Evolutionary conservation across 2,329 filamentous ascomycete species (phyloP), one percentile per base, ranked within the genome.

Genomic region (Colletotrichum eleusines): DNA sequence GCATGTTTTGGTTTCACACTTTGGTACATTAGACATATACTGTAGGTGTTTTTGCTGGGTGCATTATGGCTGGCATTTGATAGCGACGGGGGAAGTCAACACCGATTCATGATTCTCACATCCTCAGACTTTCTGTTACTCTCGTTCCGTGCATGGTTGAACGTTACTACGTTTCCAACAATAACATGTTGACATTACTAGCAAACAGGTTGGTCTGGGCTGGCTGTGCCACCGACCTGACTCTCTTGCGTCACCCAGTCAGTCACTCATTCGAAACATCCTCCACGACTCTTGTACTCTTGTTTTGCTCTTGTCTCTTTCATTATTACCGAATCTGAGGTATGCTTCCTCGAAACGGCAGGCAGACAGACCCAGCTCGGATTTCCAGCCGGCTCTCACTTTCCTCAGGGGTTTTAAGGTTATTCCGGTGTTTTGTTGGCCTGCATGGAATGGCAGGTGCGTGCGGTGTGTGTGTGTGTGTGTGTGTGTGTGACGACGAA

Each of bases 391-490:
- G 51, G 51, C 26, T 35, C 26, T 42, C 28, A 28, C 58, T 26
- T 20, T 51, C 42, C 40, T 20, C 14, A 14, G 12, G 12, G 16
- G 8, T 26, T 63, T 67, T 67, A 68, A 67, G 68, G 63, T 68
- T 63, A 46, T 67, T 63, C n/a, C 42, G 42, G 68, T 63, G 68
- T 71, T 71, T 63, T 71, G 68, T 58, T 48, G 62, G 68, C 50
- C 35, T 66, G 57, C 63, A 71, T 63, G 28, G 51, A 28, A 57
- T 62, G 64, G 58, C 63, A 67, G 50, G 44, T 62, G 55, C 55
- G 48, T 44, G 42, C 42, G 20, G 42, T n/a, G 4, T 44, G 20
- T n/a, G 20, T 14, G 31, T 33, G 20, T 20, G 3, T 42, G 20
- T n/a, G 20, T 14, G 42, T n/a, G 4, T 44, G 20, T n/a, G 12